Evolutionary conservation across 805 yeast species (phyloP).

Genomic region (Pichia sporocuriosa): DNA sequence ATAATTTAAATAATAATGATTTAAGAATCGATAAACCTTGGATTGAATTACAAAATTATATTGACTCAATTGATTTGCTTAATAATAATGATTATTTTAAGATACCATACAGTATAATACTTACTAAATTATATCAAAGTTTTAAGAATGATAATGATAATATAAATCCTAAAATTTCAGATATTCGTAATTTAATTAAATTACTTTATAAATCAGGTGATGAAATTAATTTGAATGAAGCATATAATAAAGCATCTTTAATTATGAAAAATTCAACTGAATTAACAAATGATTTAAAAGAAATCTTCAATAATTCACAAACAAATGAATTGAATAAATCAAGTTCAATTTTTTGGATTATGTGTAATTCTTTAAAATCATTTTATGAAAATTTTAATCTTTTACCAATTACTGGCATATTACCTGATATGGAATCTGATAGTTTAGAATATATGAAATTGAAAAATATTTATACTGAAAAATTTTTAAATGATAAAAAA

Average conservation of each 20-base stretch:
- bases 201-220: constrained; percentile 13
- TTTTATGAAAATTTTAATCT: constrained; percentile 38
- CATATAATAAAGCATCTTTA: constrained; percentile 37
- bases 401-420: constrained; percentile 65
- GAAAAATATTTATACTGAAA: constrained; percentile 49
- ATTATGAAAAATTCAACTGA: constrained; percentile 33
- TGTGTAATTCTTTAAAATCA: constrained; percentile 44
- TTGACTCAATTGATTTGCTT: constrained; percentile 45
- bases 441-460: constrained; percentile 55
- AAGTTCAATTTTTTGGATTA: constrained; percentile 52
- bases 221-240: constrained; percentile 33
- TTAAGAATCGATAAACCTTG: constrained; percentile 65
- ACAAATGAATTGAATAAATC: background rate
- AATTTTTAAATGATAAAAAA: constrained; percentile 43
- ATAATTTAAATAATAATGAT: constrained; percentile 51
- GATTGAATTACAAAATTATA: constrained; percentile 51
- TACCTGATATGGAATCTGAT: constrained; percentile 88
- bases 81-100: constrained; percentile 41
- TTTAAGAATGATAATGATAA: constrained; percentile 29
- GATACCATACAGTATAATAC: constrained; percentile 62
- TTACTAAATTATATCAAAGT: constrained; percentile 44
- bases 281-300: constrained; percentile 24
- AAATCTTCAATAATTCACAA: constrained; percentile 23
- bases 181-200: constrained; percentile 16
- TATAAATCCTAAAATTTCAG: constrained; percentile 16